Evolutionary conservation across 108 stramenopile species (phyloP), one percentile per base, ranked within the genome.

Genomic region (Cyclotella baltica): DNA sequence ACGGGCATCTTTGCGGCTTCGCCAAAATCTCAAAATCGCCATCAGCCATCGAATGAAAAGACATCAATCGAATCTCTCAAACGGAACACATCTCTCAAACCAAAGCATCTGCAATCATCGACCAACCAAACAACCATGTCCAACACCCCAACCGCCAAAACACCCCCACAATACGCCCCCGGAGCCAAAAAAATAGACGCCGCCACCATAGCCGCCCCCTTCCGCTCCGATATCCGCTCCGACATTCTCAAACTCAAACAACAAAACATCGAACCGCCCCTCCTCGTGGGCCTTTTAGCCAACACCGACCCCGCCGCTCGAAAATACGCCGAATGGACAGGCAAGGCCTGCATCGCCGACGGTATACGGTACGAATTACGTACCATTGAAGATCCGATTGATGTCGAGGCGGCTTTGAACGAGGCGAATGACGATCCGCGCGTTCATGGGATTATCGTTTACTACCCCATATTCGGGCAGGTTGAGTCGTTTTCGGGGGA

Each of bases 391-490:
- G 88, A 95, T 65, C 86, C 94, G 15, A 88, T 90, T 53, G 97
- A 98, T 65, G 95, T 98, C 33, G 98, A 98, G 67, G 73, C 75
- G 3, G 93, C 91, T 6, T 73, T 98, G 22, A 67, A 90, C 30
- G 96, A 96, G 61, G 93, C 93, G 61, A 98, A 98, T 77, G 93
- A 92, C 27, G 97, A 98, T 69, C 95, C 95, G 8, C 86, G 89
- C 22, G 97, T 98, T 46, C 96, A 97, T 75, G 98, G 98, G 30
- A 96, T 98, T 57, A 96, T 98, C 73, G 96, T 98, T 18, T 98
- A 98, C 77, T 98, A 98, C 84, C 98, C 98, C 47, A 97, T 97
- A 67, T 98, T 98, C 73, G 98, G 97, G 13, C 91, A 93, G 59
- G 89, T 92, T 27, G 97, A 97, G 62, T 93, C 92, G 19, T 98